Conservation (phyloP, 495 filamentous ascomycete genomes). For the Hypoxylon trugodes region DNA sequence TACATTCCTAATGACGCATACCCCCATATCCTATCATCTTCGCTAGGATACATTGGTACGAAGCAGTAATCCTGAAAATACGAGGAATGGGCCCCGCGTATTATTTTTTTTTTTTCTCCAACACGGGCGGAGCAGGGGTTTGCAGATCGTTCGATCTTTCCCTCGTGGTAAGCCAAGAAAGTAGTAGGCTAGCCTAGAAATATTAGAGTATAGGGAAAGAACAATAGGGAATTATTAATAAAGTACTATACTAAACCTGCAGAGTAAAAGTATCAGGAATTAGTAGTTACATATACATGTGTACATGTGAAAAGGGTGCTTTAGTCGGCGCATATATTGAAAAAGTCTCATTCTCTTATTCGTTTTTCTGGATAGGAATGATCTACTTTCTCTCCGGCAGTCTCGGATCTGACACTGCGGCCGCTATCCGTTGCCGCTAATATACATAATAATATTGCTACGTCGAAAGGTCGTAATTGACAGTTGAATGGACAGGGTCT, state of each 20-base stretch:
- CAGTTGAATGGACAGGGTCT: neutral
- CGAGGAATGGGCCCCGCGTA: conserved; percentile 33
- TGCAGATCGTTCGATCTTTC: conserved; percentile 5
- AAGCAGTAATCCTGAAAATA: conserved; percentile 23
- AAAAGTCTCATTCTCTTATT: no score
- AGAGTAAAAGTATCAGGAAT: neutral
- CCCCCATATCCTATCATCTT: neutral
- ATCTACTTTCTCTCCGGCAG: no score
- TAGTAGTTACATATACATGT: no score
- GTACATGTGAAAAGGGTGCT: no score
- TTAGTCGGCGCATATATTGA: no score
- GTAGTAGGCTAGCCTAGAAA: neutral
- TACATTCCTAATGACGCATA: conserved; percentile 26
- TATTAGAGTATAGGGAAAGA: neutral
- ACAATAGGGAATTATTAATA: neutral
- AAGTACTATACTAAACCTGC: neutral
- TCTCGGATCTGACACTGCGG: conserved; percentile 11
- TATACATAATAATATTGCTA: neutral
- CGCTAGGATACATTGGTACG: conserved; percentile 9
- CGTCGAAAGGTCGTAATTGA: conserved; percentile 15
- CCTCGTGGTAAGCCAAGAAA: neutral
- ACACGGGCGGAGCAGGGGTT: conserved; percentile 14
- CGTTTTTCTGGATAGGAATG: no score
- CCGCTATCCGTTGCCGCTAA: conserved; percentile 3
- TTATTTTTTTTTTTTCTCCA: no score